Conservation (phyloP, 1,139 yeast genomes). For the Candida freyschussii region DNA sequence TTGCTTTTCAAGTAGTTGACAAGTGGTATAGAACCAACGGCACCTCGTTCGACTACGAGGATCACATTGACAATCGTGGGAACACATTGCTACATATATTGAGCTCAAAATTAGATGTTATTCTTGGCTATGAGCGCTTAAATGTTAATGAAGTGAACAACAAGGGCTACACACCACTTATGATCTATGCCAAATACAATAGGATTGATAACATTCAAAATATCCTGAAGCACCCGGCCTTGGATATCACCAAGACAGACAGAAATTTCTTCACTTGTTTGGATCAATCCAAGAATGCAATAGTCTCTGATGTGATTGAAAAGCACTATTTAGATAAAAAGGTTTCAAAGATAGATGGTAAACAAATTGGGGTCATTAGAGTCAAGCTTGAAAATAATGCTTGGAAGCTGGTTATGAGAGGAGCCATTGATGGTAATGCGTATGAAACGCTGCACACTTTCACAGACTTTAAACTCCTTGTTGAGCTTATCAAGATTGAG, state of each 20-base stretch:
- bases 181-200: conserved; percentile 66
- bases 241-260: conserved; percentile 44
- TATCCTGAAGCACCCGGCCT: conserved; percentile 41
- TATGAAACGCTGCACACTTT: conserved; percentile 27
- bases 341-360: conserved; percentile 28
- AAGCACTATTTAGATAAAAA: conserved; percentile 31
- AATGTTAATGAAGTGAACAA: conserved; percentile 63
- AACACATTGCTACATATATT: conserved; percentile 75
- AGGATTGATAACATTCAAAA: conserved; percentile 53
- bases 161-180: conserved; percentile 62
- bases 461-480: conserved; percentile 36
- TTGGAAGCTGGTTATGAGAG: conserved; percentile 26
- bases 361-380: conserved; percentile 33
- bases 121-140: conserved; percentile 37
- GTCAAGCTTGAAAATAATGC: conserved; percentile 29
- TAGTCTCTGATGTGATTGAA: conserved; percentile 44
- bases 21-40: conserved; percentile 34
- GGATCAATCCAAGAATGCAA: conserved; percentile 47
- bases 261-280: conserved; percentile 39
- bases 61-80: conserved; percentile 70
- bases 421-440: conserved; percentile 11
- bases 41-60: conserved; percentile 37
- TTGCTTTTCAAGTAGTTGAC: conserved; percentile 43
- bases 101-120: conserved; percentile 38
- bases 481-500: conserved; percentile 32